Percentiles rank a stretch among this genome's conserved stretches.
phyloP scores from a whole-genome alignment of 495 filamentous ascomycete species.

The Penicillium antarcticum region DNA sequence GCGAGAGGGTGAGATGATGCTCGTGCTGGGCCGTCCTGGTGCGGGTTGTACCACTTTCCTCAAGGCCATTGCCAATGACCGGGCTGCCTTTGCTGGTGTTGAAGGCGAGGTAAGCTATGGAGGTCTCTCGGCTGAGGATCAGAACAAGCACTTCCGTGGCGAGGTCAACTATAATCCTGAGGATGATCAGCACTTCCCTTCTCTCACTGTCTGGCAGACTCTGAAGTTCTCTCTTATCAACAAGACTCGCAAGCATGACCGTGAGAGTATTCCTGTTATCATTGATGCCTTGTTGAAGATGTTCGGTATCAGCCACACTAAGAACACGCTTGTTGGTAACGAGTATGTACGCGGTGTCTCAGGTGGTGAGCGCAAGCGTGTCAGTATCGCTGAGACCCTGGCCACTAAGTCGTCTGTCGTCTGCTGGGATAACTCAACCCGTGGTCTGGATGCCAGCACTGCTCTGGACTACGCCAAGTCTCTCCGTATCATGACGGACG shows the following conservation, averaged over 20 bases:
- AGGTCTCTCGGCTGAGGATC: conserved; percentile 67
- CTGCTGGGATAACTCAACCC: conserved; percentile 72
- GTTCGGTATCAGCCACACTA: conserved; percentile 79
- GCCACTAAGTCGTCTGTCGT: conserved; percentile 63
- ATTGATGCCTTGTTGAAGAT: conserved; percentile 61
- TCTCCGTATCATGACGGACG: conserved; percentile 77
- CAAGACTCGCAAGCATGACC: conserved; percentile 75
- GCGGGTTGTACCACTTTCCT: conserved; percentile 80
- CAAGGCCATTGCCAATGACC: conserved; percentile 71
- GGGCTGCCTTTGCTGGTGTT: conserved; percentile 61
- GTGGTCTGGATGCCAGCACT: conserved; percentile 77
- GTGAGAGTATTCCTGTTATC: conserved; percentile 63
- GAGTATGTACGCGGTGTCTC: conserved; percentile 74
- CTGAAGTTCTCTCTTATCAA: conserved; percentile 79
- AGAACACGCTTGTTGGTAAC: conserved; percentile 81
- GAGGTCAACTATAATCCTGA: conserved; percentile 83
- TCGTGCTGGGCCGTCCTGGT: conserved; percentile 78
- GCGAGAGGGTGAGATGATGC: conserved; percentile 77
- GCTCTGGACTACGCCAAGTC: conserved; percentile 78
- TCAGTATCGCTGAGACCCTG: conserved; percentile 67
- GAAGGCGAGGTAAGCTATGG: conserved; percentile 73
- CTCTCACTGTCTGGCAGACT: conserved; percentile 76
- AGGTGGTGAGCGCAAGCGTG: conserved; percentile 70
- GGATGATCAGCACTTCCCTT: conserved; percentile 77
- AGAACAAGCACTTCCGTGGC: conserved; percentile 66